Evolutionary conservation across 2,329 filamentous ascomycete genomes (phyloP).

Genomic region (Coniochaeta sp.): DNA sequence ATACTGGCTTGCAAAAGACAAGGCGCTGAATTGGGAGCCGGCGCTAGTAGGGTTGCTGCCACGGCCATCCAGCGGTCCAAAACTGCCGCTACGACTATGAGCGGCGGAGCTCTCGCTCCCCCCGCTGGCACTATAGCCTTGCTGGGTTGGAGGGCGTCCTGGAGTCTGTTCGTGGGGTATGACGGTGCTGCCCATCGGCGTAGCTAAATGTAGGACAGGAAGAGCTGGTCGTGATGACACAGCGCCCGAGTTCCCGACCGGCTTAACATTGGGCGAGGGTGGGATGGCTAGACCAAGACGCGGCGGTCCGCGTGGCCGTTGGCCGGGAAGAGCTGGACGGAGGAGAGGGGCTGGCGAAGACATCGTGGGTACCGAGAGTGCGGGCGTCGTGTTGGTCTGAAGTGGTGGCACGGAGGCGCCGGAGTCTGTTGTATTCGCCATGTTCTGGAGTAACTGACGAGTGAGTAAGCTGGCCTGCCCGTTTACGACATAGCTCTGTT

Average conservation of each 20-base stretch:
- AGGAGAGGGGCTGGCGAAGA: constrained; percentile 73
- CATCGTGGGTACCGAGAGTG: constrained; percentile 48
- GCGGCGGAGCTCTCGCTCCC: constrained; percentile 74
- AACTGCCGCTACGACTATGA: constrained; percentile 78
- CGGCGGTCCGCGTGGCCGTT: constrained; percentile 57
- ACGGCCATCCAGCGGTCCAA: constrained; percentile 67
- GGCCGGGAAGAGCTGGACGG: constrained; percentile 72
- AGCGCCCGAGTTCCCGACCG: constrained; percentile 51
- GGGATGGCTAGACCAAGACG: constrained; percentile 86
- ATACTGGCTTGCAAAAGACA: constrained; percentile 71
- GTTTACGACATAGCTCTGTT: background rate
- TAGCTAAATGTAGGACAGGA: constrained; percentile 78
- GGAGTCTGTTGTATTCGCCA: constrained; percentile 2
- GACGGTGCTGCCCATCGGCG: constrained; percentile 75
- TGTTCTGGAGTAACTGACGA: constrained; percentile 2
- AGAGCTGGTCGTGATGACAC: constrained; percentile 50
- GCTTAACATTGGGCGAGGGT: constrained; percentile 73
- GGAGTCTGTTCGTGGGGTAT: constrained; percentile 61
- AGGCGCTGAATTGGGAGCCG: constrained; percentile 76
- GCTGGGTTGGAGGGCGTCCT: constrained; percentile 37
- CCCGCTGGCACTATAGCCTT: constrained; percentile 61
- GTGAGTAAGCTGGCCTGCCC: background rate
- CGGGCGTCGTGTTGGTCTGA: constrained; percentile 3
- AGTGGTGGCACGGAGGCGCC: constrained; percentile 4
- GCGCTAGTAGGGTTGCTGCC: constrained; percentile 78